Percentiles rank a stretch among this genome's conserved stretches.
Evolutionary conservation across 179 eudicot genomes (phyloP).

Genomic region (Drosera spatulata): DNA sequence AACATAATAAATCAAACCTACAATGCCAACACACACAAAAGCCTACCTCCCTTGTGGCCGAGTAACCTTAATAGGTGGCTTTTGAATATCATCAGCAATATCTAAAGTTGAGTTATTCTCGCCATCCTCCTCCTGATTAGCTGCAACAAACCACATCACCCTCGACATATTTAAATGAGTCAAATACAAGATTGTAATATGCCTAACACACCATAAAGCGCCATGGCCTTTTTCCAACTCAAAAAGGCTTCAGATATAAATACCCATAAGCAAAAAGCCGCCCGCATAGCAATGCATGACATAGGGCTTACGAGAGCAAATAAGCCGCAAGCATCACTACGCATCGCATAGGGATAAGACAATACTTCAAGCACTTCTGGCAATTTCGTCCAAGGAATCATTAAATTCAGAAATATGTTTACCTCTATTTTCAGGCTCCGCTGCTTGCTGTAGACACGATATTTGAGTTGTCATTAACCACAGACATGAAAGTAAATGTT

Average conservation of each 20-base stretch:
- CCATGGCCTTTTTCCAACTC: too few relatives aligned
- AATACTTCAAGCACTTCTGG: too few relatives aligned
- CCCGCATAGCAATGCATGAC: too few relatives aligned
- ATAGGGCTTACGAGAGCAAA: too few relatives aligned
- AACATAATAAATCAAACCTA: too few relatives aligned
- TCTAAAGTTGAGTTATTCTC: slow-evolving; percentile 3
- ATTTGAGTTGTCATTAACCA: background rate
- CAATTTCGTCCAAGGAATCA: background rate
- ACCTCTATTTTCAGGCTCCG: slow-evolving; percentile 19
- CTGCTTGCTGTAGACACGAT: slow-evolving; percentile 20
- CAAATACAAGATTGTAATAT: too few relatives aligned
- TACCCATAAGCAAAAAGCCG: too few relatives aligned
- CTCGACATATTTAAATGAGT: too few relatives aligned
- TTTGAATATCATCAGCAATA: slow-evolving; percentile 15
- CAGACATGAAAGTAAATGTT: background rate
- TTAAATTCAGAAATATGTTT: background rate
- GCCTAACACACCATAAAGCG: too few relatives aligned
- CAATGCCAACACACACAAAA: background rate
- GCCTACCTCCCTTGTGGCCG: slow-evolving; percentile 88
- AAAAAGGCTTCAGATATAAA: too few relatives aligned
- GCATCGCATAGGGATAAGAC: too few relatives aligned
- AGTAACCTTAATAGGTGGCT: slow-evolving; percentile 40
- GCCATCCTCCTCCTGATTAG: slow-evolving; percentile 21
- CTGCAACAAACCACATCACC: slow-evolving; percentile 7
- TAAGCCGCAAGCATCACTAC: too few relatives aligned